Base-by-base conservation (phyloP, 1,284 basidiomycete species). In the Golubevia pallescens region DNA sequence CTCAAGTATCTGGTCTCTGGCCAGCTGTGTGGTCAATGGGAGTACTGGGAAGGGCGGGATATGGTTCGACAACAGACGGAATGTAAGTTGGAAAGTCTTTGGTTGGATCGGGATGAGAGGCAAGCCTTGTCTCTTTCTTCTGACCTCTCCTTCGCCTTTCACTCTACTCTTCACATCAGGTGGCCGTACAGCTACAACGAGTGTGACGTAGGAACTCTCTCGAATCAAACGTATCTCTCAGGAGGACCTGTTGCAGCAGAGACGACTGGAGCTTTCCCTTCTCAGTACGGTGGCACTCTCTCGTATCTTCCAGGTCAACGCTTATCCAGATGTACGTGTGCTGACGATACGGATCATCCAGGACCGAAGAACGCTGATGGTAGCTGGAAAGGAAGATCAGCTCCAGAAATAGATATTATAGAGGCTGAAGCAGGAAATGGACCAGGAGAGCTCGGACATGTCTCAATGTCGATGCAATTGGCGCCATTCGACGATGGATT, bases 11-110 rank as follows among this genome's bases (percentile, higher is more conserved):
- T 48, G 90, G 90, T 53, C 87, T 93, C 34, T 93, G 92, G 92
- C 92, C 92, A 20, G 91, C 90, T 55, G 85, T 92, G 67, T 95
- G 94, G 94, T 93, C 92, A 4, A 93, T 97, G 92, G 94, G 94
- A 2, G 96, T 96, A 78, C 88, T 97, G 2, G 94, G 91, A 0
- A 87, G 94, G 61, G 90, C 93, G 0, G 94, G 93, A 2, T 92
- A 93, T 82, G 88, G 91, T 20, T 93, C 92, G 0, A 91, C 92
- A 0, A 91, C 92, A 1, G 92, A 95, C 63, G 94, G 93, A 6
- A 88, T 89, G 76, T 65, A 57, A 38, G 34, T 38, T 38, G n/a
- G n/a, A n/a, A n/a, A n/a, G n/a, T n/a, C n/a, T n/a, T n/a, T n/a
- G n/a, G n/a, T n/a, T n/a, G n/a, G n/a, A n/a, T n/a, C n/a, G n/a